Evolutionary conservation across 371 early-diverging fungal genomes (phyloP), one percentile per base, ranked within the genome.

Genomic region (Gilbertella persicaria): DNA sequence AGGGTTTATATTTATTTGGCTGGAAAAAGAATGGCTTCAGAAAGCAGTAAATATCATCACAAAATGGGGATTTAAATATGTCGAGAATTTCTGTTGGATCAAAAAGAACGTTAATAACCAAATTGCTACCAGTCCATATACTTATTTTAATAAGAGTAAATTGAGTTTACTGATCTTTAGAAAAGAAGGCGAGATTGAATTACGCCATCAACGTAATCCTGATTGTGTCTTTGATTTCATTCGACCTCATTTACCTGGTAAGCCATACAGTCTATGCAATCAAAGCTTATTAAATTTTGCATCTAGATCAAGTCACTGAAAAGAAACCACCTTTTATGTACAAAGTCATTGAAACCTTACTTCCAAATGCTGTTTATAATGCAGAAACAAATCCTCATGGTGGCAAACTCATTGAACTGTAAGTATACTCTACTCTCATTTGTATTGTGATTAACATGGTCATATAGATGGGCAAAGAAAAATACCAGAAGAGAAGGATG

Each of bases 51-150:
- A 62, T 33, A 69, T 91, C 28, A 84, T 86, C 17, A 82, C 87
- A 26, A 61, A 52, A 23, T 94, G 96, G 95, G 87, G 87, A n/a
- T 90, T 94, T 66, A 88, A 90, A 53, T 96, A 96, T 55, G 94
- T 95, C 2, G 96, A 96, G 64, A 96, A 95, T 76, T 90, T 94
- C 70, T 91, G 90, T 62, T 96, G 96, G 95, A 88, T 95, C 62
- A 92, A 92, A 56, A 80, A 88, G 53, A 78, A 78, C 35, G 63
- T 86, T 44, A 89, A 93, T 68, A 94, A 96, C 64, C 80, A 82
- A 48, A 91, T 94, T 45, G 83, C 75, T n/a, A 63, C 71, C 35
- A 73, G 80, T 29, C 69, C 75, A 35, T 87, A 82, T 26, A 67
- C 63, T 8, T 92, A 89, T 62, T 93, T 95, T 55, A 79, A 86